Conservation (phyloP, 2,329 filamentous ascomycete genomes). For the Diplodia sapinea region DNA sequence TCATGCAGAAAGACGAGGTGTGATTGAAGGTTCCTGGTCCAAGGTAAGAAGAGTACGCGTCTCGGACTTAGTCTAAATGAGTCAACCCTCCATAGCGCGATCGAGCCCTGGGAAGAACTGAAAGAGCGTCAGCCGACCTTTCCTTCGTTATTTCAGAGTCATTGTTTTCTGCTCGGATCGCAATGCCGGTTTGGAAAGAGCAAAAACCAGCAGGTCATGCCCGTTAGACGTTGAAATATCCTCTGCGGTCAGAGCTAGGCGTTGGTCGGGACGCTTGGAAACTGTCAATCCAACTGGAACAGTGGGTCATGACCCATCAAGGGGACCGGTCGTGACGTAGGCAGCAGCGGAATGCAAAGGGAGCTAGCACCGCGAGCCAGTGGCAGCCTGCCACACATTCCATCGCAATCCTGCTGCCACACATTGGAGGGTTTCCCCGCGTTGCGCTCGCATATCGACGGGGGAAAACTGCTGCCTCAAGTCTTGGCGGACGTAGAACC, state of each 20-base stretch:
- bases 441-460: constrained; percentile 19
- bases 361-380: constrained; percentile 5
- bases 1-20: background rate
- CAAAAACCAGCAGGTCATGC: background rate
- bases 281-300: constrained; percentile 1
- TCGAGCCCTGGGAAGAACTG: background rate
- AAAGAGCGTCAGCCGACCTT: background rate
- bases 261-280: constrained; percentile 14
- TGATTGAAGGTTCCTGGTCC: background rate
- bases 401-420: background rate
- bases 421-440: background rate
- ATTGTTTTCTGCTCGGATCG: background rate
- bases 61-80: background rate
- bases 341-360: constrained; percentile 19
- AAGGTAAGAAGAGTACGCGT: constrained; percentile 10
- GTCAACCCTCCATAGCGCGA: constrained; percentile 1
- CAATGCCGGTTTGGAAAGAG: background rate
- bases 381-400: constrained; percentile 6
- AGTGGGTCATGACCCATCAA: constrained; percentile 3
- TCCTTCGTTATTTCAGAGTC: background rate
- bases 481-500: background rate
- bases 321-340: constrained; percentile 10
- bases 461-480: background rate
- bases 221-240: background rate
- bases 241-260: background rate